Evolutionary conservation across 352 stramenopile species (phyloP), one percentile per base, ranked within the genome.

Genomic region (Blastocystis sp.): DNA sequence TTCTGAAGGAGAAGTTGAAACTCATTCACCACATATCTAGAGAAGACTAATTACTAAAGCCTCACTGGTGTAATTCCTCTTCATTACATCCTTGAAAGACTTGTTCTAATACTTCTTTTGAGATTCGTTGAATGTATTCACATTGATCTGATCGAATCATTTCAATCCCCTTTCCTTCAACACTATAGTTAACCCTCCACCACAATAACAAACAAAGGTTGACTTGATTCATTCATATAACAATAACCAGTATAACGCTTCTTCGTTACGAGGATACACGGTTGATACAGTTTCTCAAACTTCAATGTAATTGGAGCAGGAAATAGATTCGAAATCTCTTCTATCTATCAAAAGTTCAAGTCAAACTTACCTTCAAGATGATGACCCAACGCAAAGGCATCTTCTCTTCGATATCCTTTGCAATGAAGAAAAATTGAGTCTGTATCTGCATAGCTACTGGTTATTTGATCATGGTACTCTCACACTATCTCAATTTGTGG

Each of bases 341-440:
- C 88, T n/a, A 93, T 92, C 0, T 32, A 78, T 56, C 39, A 87
- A 16, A 16, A 6, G 14, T 0, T 9, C n/a, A 73, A 0, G 6
- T 35, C 35, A 37, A 37, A 7, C 32, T 24, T 3, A 87, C 77
- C 52, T 46, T 74, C 77, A 32, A 98, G 95, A 87, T 95, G 93
- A 69, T 94, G 92, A 5, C 93, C 94, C 58, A 97, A 97, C 63
- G 91, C 89, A 90, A 98, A 98, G 0, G 96, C 96, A 74, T 98
- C 91, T 19, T 91, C 88, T 58, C 97, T 93, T 0, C 92, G 95
- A 42, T 94, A 91, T n/a, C 96, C 96, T 57, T 92, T 92, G 2
- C 99, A 90, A 77, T 96, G 91, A 54, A 99, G 93, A 91, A 99
- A 99, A 5, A 99, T 89, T 73, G 95, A 98, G 89, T 99, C 97